These are phyloP conservation scores for Orobanche coerulescens DNA, from an alignment of 257 asterid genomes.

Conservation along the genomic window DNA sequence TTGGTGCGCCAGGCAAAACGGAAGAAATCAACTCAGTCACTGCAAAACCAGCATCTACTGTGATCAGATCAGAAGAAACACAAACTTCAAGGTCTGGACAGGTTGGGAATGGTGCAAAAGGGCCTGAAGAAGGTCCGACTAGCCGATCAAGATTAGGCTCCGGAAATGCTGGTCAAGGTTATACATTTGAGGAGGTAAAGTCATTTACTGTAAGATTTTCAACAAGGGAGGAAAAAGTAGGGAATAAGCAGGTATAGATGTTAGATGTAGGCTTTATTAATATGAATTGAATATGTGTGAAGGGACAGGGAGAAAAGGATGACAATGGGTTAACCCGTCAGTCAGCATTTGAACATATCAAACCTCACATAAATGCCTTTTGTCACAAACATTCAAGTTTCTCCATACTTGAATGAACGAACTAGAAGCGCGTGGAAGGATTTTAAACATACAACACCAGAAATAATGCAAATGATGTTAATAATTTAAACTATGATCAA, in stretches of 20 bases:
- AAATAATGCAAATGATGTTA: background rate
- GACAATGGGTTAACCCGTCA: too few relatives aligned
- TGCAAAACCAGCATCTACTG: conserved; percentile 44
- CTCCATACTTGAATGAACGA: background rate
- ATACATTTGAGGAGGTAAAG: conserved; percentile 91
- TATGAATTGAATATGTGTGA: background rate
- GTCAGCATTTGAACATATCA: background rate
- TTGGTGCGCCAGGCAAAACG: conserved; percentile 48
- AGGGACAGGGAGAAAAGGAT: background rate
- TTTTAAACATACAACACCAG: background rate
- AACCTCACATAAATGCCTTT: background rate
- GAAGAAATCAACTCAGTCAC: conserved; percentile 64
- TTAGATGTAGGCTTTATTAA: background rate
- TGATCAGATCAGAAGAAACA: conserved; percentile 53
- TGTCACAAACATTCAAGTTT: background rate
- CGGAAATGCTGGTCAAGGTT: conserved; percentile 99
- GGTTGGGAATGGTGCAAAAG: conserved; percentile 57
- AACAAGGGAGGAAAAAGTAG: background rate
- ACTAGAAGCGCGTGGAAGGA: background rate
- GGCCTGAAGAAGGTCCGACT: conserved; percentile 81
- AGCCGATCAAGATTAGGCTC: conserved; percentile 88
- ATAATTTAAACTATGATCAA: background rate
- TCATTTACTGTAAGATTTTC: background rate
- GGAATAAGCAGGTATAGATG: background rate
- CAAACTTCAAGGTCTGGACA: conserved; percentile 55